phyloP scores from a whole-genome alignment of 1,139 yeast genomes.

The Saccharomyces uvarum region DNA sequence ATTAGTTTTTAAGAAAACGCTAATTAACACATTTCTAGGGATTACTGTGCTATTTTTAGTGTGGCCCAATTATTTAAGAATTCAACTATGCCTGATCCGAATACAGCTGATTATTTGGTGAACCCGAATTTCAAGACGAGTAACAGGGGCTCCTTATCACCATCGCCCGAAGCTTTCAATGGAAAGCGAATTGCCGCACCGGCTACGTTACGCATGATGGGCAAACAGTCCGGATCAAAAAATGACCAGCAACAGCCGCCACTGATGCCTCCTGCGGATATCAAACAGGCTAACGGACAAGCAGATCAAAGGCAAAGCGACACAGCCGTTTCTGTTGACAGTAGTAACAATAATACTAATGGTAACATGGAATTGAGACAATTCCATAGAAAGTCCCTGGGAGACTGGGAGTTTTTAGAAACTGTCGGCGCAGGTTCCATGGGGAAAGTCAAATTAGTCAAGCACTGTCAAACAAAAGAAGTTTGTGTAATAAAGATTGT shows the following conservation, averaged over 20 bases:
- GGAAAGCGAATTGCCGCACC: slow-evolving; percentile 41
- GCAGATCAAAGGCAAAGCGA: background rate
- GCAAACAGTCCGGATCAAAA: slow-evolving; percentile 40
- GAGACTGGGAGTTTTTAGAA: slow-evolving; percentile 94
- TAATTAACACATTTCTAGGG: background rate
- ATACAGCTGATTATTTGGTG: slow-evolving; percentile 28
- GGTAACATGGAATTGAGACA: slow-evolving; percentile 37
- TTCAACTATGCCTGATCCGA: slow-evolving; percentile 5
- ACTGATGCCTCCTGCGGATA: slow-evolving; percentile 24
- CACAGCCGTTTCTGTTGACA: slow-evolving; percentile 4
- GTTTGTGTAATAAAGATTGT: slow-evolving; percentile 82
- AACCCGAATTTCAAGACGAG: slow-evolving; percentile 30
- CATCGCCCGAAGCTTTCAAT: slow-evolving; percentile 1
- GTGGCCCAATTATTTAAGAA: background rate
- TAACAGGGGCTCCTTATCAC: slow-evolving; percentile 1
- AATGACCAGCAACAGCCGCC: slow-evolving; percentile 28
- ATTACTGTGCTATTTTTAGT: background rate
- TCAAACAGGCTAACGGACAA: slow-evolving; percentile 13
- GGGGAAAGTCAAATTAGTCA: slow-evolving; percentile 96
- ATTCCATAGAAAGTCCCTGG: slow-evolving; percentile 80
- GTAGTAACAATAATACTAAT: slow-evolving; percentile 8
- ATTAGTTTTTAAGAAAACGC: background rate
- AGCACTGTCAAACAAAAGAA: slow-evolving; percentile 72
- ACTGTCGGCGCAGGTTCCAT: slow-evolving; percentile 97
- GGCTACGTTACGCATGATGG: slow-evolving; percentile 74